A percentile compares a stretch with the other conserved stretches of the same genome.
Evolutionary conservation across 2,329 filamentous ascomycete species (phyloP).

Genomic region (Nemania diffusa): DNA sequence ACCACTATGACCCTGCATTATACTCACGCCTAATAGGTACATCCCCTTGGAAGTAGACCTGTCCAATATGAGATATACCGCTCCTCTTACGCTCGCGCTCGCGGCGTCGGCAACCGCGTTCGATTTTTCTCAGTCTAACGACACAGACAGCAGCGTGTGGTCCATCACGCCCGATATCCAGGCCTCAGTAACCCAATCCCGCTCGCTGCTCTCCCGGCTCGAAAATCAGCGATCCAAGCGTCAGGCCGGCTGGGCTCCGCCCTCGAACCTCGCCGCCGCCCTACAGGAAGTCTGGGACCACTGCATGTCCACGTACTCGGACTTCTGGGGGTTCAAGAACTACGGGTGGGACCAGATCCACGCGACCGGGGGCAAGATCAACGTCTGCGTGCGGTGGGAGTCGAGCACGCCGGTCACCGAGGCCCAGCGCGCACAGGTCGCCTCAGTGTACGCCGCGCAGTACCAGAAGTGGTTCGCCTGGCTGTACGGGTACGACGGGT

Average conservation of each 20-base stretch:
- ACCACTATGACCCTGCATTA: not conserved
- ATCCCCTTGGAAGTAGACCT: not conserved
- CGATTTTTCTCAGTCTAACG: conserved; percentile 4
- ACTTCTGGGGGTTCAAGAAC: conserved; percentile 25
- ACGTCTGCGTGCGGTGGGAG: conserved; percentile 28
- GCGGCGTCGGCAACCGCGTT: conserved; percentile 7
- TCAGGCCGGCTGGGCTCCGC: conserved; percentile 15
- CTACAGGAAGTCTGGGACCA: conserved; percentile 20
- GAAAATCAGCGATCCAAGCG: conserved; percentile 11
- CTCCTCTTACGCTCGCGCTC: conserved; percentile 19
- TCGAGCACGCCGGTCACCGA: conserved; percentile 11
- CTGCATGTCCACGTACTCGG: conserved; percentile 24
- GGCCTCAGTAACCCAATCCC: not conserved
- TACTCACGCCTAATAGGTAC: not conserved
- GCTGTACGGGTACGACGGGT: conserved; percentile 21
- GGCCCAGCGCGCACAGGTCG: conserved; percentile 16
- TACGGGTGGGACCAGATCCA: conserved; percentile 27
- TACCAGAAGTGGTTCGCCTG: conserved; percentile 26
- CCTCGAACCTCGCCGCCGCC: conserved; percentile 16
- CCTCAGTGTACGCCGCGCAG: conserved; percentile 22
- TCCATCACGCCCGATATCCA: not conserved
- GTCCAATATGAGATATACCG: conserved; percentile 14
- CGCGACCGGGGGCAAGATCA: conserved; percentile 21
- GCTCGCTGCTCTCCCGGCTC: not conserved
- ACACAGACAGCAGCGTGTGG: conserved; percentile 18